These are phyloP conservation scores for Phoma sp. DNA, from an alignment of 2,329 filamentous ascomycete genomes.

Conservation along the genomic window DNA sequence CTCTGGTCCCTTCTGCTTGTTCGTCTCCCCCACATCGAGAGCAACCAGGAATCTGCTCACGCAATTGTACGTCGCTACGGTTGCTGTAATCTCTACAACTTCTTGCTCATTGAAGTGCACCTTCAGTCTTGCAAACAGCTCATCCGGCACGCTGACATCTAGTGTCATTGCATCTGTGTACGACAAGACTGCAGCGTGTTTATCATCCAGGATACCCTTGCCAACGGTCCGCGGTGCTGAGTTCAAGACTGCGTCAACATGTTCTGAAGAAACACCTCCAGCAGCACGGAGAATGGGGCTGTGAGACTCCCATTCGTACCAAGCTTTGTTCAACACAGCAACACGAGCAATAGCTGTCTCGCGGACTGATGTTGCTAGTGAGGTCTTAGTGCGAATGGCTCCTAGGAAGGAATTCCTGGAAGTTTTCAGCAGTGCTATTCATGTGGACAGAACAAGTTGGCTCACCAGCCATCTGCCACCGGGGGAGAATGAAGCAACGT, in stretches of 20 bases:
- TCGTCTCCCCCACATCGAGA: conserved; percentile 67
- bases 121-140: conserved; percentile 70
- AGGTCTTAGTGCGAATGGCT: conserved; percentile 62
- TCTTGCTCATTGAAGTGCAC: conserved; percentile 71
- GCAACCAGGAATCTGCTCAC: conserved; percentile 85
- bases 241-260: conserved; percentile 39
- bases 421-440: no score
- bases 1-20: conserved; percentile 32
- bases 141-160: conserved; percentile 72
- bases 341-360: conserved; percentile 84
- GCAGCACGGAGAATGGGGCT: conserved; percentile 65
- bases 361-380: conserved; percentile 62
- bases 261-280: conserved; percentile 59
- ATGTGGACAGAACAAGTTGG: no score
- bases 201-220: conserved; percentile 56
- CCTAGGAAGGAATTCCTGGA: conserved; percentile 63
- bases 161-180: conserved; percentile 88
- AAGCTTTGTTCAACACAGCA: conserved; percentile 79
- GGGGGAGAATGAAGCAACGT: conserved; percentile 63
- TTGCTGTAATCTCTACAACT: conserved; percentile 82
- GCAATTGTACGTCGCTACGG: conserved; percentile 82
- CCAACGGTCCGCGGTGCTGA: conserved; percentile 25
- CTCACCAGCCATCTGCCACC: conserved; percentile 63
- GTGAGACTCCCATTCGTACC: conserved; percentile 87
- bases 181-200: conserved; percentile 72